Evolutionary conservation across 345 rosid species (phyloP).

Genomic region (Pistacia integerrima): DNA sequence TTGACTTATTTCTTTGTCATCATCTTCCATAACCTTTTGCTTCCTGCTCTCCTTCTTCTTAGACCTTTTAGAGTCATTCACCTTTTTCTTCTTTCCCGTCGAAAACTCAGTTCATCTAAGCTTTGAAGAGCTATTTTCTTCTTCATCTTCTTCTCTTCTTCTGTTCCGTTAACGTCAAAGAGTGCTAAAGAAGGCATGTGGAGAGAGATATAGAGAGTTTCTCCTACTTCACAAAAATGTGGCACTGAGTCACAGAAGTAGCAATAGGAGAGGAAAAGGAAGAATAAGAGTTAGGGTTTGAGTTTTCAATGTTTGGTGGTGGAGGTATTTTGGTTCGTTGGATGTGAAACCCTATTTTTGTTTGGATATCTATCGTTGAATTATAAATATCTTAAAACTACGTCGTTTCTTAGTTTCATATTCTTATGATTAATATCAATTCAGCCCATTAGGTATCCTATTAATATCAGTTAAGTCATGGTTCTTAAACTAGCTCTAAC

Average conservation of each 20-base stretch:
- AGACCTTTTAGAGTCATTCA: slow-evolving; percentile 30
- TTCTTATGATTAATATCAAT: too few relatives aligned
- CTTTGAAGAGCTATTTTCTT: slow-evolving; percentile 45
- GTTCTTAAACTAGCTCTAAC: too few relatives aligned
- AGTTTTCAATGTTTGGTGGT: slow-evolving; percentile 22
- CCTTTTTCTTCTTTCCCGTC: slow-evolving; percentile 49
- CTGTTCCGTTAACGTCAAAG: slow-evolving; percentile 27
- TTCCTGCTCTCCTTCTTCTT: slow-evolving; percentile 28
- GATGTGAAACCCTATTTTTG: slow-evolving; percentile 26
- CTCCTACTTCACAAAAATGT: slow-evolving; percentile 35
- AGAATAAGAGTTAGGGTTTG: slow-evolving; percentile 31
- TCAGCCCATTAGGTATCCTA: too few relatives aligned
- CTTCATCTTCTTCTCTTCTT: slow-evolving; percentile 71
- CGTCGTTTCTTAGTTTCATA: too few relatives aligned
- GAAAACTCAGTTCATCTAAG: slow-evolving; percentile 38
- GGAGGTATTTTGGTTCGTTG: slow-evolving; percentile 29
- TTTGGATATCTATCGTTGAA: slow-evolving; percentile 26
- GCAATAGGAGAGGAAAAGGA: slow-evolving; percentile 28
- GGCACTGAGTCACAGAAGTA: slow-evolving; percentile 34
- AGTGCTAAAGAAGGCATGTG: too few relatives aligned
- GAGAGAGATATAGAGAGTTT: neutral
- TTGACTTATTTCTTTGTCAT: slow-evolving; percentile 57
- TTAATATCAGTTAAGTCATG: too few relatives aligned
- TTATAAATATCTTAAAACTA: neutral
- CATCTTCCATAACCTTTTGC: slow-evolving; percentile 55